Percentiles rank a stretch among this genome's conserved stretches.
Conservation (phyloP, 2,329 filamentous ascomycete species). For the Elsinoe ampelina region DNA sequence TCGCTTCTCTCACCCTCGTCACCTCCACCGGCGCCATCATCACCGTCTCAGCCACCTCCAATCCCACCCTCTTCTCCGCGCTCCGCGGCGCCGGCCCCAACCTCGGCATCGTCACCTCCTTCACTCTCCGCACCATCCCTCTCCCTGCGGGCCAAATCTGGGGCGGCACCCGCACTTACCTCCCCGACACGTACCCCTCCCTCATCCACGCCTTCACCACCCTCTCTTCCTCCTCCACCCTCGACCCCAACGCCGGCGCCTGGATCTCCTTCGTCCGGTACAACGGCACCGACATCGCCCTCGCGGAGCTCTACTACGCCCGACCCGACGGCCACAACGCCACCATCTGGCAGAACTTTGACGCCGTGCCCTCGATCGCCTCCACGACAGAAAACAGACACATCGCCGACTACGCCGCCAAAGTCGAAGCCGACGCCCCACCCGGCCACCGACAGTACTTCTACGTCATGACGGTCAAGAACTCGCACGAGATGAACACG, state of each 20-base stretch:
- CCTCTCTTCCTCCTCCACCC: neutral
- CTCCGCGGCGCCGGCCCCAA: slow-evolving; percentile 48
- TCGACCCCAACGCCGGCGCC: neutral
- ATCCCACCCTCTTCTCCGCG: slow-evolving; percentile 56
- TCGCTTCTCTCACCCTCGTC: slow-evolving; percentile 26
- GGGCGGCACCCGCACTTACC: slow-evolving; percentile 1
- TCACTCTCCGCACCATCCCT: slow-evolving; percentile 21
- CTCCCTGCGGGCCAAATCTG: neutral
- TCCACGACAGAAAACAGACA: neutral
- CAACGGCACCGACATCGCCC: neutral
- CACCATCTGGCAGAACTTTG: neutral
- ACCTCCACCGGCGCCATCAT: slow-evolving; percentile 43
- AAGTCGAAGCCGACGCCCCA: neutral
- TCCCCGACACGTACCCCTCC: neutral
- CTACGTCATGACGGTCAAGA: slow-evolving; percentile 32
- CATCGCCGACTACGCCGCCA: neutral
- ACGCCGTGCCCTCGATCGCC: neutral
- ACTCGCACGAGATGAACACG: slow-evolving; percentile 24
- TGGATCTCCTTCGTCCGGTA: neutral
- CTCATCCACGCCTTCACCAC: slow-evolving; percentile 3
- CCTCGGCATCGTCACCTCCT: slow-evolving; percentile 24
- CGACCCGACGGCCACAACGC: slow-evolving; percentile 2
- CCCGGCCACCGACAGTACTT: neutral
- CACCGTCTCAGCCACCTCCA: slow-evolving; percentile 37
- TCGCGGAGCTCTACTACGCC: neutral